Conservation (phyloP, 179 eudicot species). For the Beta macrorhiza region DNA sequence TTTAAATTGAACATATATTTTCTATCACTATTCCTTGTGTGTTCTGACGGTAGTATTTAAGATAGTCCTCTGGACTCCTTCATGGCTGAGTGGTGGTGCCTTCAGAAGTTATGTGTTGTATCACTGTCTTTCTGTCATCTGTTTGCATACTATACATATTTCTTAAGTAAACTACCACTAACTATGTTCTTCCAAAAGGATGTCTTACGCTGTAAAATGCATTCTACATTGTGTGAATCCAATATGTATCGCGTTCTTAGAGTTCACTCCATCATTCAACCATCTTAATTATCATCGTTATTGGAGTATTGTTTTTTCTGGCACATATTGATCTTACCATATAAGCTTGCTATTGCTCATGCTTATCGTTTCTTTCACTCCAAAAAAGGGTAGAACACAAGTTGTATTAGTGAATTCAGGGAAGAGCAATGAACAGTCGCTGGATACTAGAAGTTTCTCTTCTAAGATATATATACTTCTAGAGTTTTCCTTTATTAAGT, state of each 20-base stretch:
- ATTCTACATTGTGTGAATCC: not conserved
- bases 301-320: not conserved
- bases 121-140: not conserved
- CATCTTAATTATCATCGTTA: not conserved
- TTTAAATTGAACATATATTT: not conserved
- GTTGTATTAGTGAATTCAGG: not conserved
- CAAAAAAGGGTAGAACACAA: not conserved
- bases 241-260: not conserved
- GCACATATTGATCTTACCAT: not conserved
- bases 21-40: not conserved
- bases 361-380: not conserved
- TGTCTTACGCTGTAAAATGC: not conserved
- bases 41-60: not conserved
- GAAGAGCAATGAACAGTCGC: not conserved
- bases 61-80: not conserved
- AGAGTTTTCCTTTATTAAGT: not conserved
- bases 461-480: not conserved
- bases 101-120: not conserved
- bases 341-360: not conserved
- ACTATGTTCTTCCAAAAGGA: not conserved
- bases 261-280: not conserved
- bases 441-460: not conserved
- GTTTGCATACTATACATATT: not conserved
- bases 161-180: not conserved
- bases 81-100: not conserved